Evolutionary conservation across 257 asterid genomes (phyloP).

Genomic region (Jaltomata sinuosa): DNA sequence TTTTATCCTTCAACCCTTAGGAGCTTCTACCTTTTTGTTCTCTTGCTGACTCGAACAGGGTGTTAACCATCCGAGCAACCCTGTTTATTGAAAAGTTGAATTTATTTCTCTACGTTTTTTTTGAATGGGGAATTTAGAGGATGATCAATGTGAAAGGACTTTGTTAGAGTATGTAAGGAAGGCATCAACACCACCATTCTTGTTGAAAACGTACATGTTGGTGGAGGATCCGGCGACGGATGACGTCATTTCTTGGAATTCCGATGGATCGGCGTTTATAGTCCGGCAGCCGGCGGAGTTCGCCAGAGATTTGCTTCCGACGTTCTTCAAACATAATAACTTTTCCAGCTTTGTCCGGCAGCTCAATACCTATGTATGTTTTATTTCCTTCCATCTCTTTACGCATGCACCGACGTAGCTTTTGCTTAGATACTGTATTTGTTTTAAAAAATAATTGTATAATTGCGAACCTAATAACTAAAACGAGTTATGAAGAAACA

Average conservation of each 20-base stretch:
- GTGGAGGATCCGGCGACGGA: constrained; percentile 87
- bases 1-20: too few species aligned
- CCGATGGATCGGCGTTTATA: constrained; percentile 67
- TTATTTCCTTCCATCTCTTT: too few species aligned
- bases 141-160: constrained; percentile 8
- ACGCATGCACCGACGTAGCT: too few species aligned
- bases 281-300: constrained; percentile 95
- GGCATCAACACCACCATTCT: constrained; percentile 71
- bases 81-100: background rate
- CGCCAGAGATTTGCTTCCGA: constrained; percentile 74
- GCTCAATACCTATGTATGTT: constrained; percentile 81
- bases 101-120: background rate
- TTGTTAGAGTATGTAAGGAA: constrained; percentile 51
- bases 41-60: too few species aligned
- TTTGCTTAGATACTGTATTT: too few species aligned
- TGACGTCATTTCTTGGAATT: constrained; percentile 78
- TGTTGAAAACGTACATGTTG: constrained; percentile 79
- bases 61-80: background rate
- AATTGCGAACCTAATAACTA: too few species aligned
- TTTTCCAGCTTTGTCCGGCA: constrained; percentile 98
- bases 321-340: constrained; percentile 84
- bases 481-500: too few species aligned
- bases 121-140: background rate
- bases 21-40: too few species aligned
- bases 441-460: too few species aligned